These are phyloP conservation scores for Beverwykella pulmonaria DNA, from an alignment of 495 filamentous ascomycete genomes.

Conservation along the genomic window DNA sequence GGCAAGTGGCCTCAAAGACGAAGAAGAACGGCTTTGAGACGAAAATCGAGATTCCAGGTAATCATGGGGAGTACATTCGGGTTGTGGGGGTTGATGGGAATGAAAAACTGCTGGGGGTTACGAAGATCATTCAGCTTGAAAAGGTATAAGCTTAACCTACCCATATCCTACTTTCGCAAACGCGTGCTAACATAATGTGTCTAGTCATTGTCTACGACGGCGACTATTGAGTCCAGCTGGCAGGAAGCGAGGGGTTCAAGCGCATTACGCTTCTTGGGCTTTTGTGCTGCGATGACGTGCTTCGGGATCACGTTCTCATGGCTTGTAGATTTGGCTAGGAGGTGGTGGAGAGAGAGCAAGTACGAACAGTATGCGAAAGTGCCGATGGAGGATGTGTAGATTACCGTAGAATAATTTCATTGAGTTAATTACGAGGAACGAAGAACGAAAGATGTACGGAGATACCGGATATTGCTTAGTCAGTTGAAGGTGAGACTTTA, in stretches of 20 bases:
- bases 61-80: constrained; percentile 2
- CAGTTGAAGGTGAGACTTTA: too few relatives aligned
- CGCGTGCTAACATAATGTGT: background rate
- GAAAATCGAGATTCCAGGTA: background rate
- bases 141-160: background rate
- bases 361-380: background rate
- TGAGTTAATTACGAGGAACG: too few relatives aligned
- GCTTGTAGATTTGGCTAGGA: background rate
- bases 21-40: constrained; percentile 16
- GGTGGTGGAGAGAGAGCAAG: background rate
- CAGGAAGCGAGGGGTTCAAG: background rate
- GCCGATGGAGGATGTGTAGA: background rate
- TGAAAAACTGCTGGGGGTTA: background rate
- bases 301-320: constrained; percentile 12
- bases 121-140: background rate
- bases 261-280: background rate
- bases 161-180: background rate
- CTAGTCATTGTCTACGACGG: background rate
- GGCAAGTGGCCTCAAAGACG: background rate
- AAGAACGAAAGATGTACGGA: too few relatives aligned
- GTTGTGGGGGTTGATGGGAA: background rate
- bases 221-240: background rate
- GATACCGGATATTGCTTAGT: too few relatives aligned
- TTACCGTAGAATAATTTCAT: too few relatives aligned
- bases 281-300: constrained; percentile 10